Evolutionary conservation across 164 flowering plant species (phyloP).

Genomic region (Paratinospora sagittata): DNA sequence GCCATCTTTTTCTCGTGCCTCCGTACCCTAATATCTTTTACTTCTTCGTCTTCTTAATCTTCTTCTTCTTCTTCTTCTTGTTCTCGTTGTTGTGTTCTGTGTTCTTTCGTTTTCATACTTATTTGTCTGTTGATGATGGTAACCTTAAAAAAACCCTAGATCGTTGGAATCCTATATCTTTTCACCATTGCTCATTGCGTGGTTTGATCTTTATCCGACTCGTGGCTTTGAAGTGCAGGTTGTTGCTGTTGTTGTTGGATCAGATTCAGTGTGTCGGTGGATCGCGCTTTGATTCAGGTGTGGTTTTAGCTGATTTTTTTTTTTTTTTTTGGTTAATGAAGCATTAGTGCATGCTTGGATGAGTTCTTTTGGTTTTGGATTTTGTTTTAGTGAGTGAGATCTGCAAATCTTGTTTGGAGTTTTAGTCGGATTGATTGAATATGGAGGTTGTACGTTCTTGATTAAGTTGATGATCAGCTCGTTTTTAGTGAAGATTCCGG

Average conservation of each 20-base stretch:
- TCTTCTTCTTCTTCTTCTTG: not conserved
- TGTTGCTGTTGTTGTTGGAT: not conserved
- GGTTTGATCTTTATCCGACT: not conserved
- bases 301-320: not conserved
- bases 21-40: constrained; percentile 2
- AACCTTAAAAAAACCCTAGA: not conserved
- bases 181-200: not conserved
- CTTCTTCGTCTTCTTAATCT: not conserved
- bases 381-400: not conserved
- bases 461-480: not conserved
- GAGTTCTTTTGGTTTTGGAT: no score
- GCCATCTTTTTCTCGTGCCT: not conserved
- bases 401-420: not conserved
- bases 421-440: no score
- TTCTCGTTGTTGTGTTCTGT: no score
- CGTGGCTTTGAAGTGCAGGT: no score
- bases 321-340: not conserved
- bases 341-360: not conserved
- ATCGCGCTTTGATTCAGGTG: constrained; percentile 10
- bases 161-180: not conserved
- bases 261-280: not conserved
- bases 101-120: no score
- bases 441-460: not conserved
- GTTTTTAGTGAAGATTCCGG: no score
- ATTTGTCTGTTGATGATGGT: no score